Evolutionary conservation across 305 asterid species (phyloP).

Genomic region (Solanum hybrid): DNA sequence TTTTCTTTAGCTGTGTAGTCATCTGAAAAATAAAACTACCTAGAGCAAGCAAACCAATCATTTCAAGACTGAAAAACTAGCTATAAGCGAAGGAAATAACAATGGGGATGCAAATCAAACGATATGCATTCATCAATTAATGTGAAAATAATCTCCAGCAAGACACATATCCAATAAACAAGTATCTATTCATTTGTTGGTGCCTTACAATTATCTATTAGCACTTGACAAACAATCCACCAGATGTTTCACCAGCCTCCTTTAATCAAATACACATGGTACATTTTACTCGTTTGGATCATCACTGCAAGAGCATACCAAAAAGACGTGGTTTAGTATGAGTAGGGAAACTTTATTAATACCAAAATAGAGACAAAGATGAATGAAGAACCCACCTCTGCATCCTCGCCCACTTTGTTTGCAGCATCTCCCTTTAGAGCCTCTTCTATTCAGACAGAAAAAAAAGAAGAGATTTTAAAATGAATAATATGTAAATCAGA

Average conservation of each 20-base stretch:
- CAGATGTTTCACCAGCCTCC: not conserved
- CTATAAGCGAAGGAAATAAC: not conserved
- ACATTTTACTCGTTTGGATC: not conserved
- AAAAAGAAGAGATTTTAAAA: not conserved
- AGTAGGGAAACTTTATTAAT: not conserved
- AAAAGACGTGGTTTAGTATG: not conserved
- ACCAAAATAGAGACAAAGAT: not conserved
- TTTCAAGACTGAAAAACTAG: not conserved
- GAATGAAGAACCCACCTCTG: not conserved
- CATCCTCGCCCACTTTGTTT: constrained; percentile 1
- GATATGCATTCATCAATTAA: constrained; percentile 25
- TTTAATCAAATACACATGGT: not conserved
- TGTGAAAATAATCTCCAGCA: constrained; percentile 12
- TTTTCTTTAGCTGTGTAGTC: constrained; percentile 26
- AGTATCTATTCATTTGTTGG: not conserved
- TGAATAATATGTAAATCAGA: not conserved
- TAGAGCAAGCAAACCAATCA: constrained; percentile 31
- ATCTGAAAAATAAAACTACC: constrained; percentile 40
- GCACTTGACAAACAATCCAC: not conserved
- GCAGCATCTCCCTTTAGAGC: constrained; percentile 1
- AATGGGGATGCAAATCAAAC: constrained; percentile 17
- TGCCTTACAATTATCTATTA: not conserved
- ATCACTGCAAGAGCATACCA: not conserved
- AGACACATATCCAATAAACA: not conserved
- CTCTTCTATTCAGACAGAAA: not conserved